Evolutionary conservation across 1,139 yeast species (phyloP).

Genomic region (Debaryomyces psychrophilus): DNA sequence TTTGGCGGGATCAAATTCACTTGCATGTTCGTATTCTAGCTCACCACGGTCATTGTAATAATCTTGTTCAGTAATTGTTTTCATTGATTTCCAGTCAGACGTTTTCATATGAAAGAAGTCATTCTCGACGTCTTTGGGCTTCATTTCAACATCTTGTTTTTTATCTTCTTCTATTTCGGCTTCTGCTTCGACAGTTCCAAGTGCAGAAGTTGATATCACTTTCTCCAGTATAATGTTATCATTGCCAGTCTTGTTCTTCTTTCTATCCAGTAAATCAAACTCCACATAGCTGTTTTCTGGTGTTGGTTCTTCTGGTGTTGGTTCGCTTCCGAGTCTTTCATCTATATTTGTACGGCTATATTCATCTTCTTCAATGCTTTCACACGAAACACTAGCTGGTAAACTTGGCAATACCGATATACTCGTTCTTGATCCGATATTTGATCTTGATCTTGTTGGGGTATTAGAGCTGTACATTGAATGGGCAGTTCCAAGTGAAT

Average conservation of each 20-base stretch:
- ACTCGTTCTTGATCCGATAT: slow-evolving; percentile 16
- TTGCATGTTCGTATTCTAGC: slow-evolving; percentile 37
- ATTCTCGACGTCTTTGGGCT: slow-evolving; percentile 25
- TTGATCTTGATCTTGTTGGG: slow-evolving; percentile 8
- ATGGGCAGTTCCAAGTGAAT: slow-evolving; percentile 6
- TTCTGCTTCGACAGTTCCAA: background rate
- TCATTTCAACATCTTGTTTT: slow-evolving; percentile 5
- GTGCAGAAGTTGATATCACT: slow-evolving; percentile 7
- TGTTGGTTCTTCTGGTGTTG: slow-evolving; percentile 14
- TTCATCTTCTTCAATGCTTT: background rate
- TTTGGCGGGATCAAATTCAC: slow-evolving; percentile 27
- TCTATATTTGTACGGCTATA: slow-evolving; percentile 7
- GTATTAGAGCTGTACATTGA: slow-evolving; percentile 4
- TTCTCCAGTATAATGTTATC: slow-evolving; percentile 11
- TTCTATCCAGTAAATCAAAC: slow-evolving; percentile 29
- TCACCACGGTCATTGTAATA: slow-evolving; percentile 58
- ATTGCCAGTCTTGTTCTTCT: slow-evolving; percentile 8
- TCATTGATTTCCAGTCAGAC: slow-evolving; percentile 57
- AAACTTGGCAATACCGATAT: slow-evolving; percentile 19
- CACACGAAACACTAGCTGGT: slow-evolving; percentile 10
- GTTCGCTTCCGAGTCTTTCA: slow-evolving; percentile 9
- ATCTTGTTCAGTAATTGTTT: slow-evolving; percentile 52
- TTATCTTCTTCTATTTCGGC: slow-evolving; percentile 13
- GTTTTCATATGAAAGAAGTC: slow-evolving; percentile 39
- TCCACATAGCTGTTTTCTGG: slow-evolving; percentile 32